Evolutionary conservation across 495 filamentous ascomycete genomes (phyloP), one percentile per base, ranked within the genome.

Genomic region (Neurospora africana): DNA sequence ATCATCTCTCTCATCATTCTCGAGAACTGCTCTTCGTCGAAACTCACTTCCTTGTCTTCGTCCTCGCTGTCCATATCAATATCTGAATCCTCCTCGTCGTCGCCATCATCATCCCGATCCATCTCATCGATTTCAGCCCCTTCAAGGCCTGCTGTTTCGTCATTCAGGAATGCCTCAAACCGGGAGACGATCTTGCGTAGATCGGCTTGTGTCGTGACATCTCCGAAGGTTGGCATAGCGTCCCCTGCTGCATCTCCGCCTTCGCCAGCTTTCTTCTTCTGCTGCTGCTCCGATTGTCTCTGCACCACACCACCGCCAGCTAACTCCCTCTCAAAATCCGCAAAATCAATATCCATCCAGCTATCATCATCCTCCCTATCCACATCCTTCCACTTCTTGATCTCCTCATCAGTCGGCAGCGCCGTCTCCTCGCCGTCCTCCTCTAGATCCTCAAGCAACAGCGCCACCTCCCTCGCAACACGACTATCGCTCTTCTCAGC

Each of bases 1-100:
- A 95, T 95, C 92, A 97, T 97, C 78, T 97, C 93, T 70, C 90
- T 89, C 93, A 98, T 97, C 90, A 97, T 92, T 68, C 77, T 84
- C 21, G 90, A 83, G 76, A 97, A 97, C 73, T 94, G 91, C 35
- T 90, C 89, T 81, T 97, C 94, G 75, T 97, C 89, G 74, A 96
- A 93, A 40, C 88, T 89, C 2, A 91, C 87, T 69, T 92, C 90
- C 73, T 89, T 90, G 74, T 95, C 92, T 76, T 95, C 90, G 27
- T 89, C 77, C 8, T 81, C 79, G 9, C 83, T 82, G 3, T 78
- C 79, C 6, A 78, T 78, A 7, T 82, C 80, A 5, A 84, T 81
- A 4, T 87, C 74, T 6, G 77, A 76, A 15, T 84, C 83, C 17
- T 79, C 81, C 11, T 80, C 78, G 10, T 81, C 79, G 3, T 83